A percentile compares a stretch with the other conserved stretches of the same genome.
These are phyloP conservation scores for Knoxdaviesia proteae DNA, from an alignment of 2,329 filamentous ascomycete species.

Conservation along the genomic window DNA sequence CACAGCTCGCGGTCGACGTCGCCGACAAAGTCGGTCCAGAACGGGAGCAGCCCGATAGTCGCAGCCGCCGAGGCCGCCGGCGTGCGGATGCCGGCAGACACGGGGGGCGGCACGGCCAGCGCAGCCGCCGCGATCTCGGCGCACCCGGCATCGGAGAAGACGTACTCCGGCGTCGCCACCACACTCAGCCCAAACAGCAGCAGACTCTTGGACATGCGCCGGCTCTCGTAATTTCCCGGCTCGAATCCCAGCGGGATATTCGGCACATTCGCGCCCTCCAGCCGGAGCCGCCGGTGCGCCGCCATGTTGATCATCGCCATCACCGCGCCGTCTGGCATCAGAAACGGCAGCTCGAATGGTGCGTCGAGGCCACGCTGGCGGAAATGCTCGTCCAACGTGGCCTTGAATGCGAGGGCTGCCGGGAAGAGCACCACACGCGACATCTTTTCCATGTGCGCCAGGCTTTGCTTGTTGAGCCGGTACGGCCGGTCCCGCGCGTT, in stretches of 20 bases:
- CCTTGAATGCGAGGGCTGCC: conserved; percentile 39
- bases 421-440: conserved; percentile 32
- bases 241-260: conserved; percentile 49
- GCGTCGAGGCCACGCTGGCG: conserved; percentile 11
- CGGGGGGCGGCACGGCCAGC: conserved; percentile 18
- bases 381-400: conserved; percentile 35
- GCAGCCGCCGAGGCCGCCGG: conserved; percentile 43
- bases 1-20: conserved; percentile 37
- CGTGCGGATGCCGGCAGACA: conserved; percentile 19
- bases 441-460: conserved; percentile 32
- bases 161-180: conserved; percentile 41
- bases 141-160: conserved; percentile 24
- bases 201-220: conserved; percentile 43
- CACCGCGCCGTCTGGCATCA: conserved; percentile 41
- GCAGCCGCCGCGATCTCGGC: conserved; percentile 19
- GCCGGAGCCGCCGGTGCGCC: conserved; percentile 31
- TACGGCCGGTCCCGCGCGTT: conserved; percentile 32
- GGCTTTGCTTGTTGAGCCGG: conserved; percentile 37
- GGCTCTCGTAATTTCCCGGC: conserved; percentile 49
- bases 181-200: conserved; percentile 43
- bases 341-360: conserved; percentile 27
- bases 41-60: conserved; percentile 32
- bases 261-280: conserved; percentile 34
- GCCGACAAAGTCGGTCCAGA: conserved; percentile 54
- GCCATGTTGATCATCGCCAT: conserved; percentile 48